Evolutionary conservation across 2,329 filamentous ascomycete species (phyloP), one percentile per base, ranked within the genome.

Genomic region (Fusarium zealandicum): DNA sequence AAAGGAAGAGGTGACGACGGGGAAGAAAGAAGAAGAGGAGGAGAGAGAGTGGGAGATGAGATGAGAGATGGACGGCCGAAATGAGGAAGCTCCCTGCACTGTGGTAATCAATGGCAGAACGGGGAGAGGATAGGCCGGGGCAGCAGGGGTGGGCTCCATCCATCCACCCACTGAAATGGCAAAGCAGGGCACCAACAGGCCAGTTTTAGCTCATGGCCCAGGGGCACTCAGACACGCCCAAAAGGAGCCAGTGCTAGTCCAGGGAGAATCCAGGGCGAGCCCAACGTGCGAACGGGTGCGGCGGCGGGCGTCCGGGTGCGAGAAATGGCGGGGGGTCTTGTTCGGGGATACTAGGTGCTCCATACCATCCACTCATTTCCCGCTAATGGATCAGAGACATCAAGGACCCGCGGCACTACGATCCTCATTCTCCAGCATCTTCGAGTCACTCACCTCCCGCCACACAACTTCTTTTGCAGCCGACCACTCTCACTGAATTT

Each of bases 11-110:
- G 61, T 60, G 61, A 64, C 66, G 59, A 59, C 49, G 59, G 54
- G 54, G 59, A 48, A 63, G 48, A 54, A 63, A 52, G 54, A 51
- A 64, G 54, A 62, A 64, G 61, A 65, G 60, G 53, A 61, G 37
- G 55, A 51, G 55, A 51, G 60, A 64, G 28, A 12, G 10, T 4
- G 12, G 61, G 65, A 54, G 56, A 66, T 41, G 57, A 62, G 63
- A 62, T 51, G 57, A 54, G 53, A 61, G 65, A 67, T 63, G 65
- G 64, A 58, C 43, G 52, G 53, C 55, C 52, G 47, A 69, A 58
- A 67, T 65, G 67, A 65, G 64, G 57, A 28, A 57, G 49, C 54
- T 53, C 17, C 17, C 44, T 48, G 53, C 60, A 55, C 42, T 51
- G 65, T 66, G 63, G 56, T 56, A 66, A 67, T 62, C 52, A 32